Evolutionary conservation across 2,329 filamentous ascomycete genomes (phyloP).

Genomic region (Microcyclospora pomicola): DNA sequence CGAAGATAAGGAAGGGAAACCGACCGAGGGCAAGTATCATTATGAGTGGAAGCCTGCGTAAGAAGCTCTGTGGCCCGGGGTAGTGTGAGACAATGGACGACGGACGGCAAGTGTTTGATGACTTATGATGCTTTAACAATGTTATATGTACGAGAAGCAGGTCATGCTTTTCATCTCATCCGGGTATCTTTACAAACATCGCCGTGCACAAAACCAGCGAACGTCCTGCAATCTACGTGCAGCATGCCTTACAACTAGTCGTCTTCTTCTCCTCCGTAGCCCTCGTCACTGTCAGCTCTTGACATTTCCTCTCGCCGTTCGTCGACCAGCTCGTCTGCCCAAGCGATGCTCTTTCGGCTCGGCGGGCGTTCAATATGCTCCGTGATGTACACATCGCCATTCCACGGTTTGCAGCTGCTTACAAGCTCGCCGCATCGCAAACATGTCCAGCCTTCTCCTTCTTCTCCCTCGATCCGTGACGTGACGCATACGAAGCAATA

Average conservation of each 20-base stretch:
- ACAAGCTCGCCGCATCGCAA: slow-evolving; percentile 74
- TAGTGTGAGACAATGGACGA: too few species aligned
- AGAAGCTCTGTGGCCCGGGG: not conserved
- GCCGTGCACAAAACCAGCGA: too few species aligned
- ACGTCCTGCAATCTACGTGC: too few species aligned
- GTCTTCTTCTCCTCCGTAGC: slow-evolving; percentile 6
- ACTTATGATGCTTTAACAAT: too few species aligned
- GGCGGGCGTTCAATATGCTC: slow-evolving; percentile 7
- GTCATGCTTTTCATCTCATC: too few species aligned
- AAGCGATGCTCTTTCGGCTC: slow-evolving; percentile 19
- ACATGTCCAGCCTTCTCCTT: slow-evolving; percentile 88
- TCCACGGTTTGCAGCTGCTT: slow-evolving; percentile 81
- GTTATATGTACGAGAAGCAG: too few species aligned
- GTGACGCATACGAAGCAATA: slow-evolving; percentile 97
- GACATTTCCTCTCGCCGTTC: slow-evolving; percentile 11
- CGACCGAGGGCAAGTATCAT: slow-evolving; percentile 45
- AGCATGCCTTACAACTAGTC: too few species aligned
- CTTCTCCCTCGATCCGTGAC: slow-evolving; percentile 75
- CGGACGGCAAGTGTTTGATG: too few species aligned
- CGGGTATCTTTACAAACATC: too few species aligned
- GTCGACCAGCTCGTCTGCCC: slow-evolving; percentile 20
- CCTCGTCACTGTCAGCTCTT: slow-evolving; percentile 1
- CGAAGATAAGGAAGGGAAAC: slow-evolving; percentile 36
- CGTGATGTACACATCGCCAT: slow-evolving; percentile 58
- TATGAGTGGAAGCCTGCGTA: slow-evolving; percentile 46